Evolutionary conservation across 169 alveolate genomes (phyloP).

Genomic region (Ophryocystis elektroscirrha): DNA sequence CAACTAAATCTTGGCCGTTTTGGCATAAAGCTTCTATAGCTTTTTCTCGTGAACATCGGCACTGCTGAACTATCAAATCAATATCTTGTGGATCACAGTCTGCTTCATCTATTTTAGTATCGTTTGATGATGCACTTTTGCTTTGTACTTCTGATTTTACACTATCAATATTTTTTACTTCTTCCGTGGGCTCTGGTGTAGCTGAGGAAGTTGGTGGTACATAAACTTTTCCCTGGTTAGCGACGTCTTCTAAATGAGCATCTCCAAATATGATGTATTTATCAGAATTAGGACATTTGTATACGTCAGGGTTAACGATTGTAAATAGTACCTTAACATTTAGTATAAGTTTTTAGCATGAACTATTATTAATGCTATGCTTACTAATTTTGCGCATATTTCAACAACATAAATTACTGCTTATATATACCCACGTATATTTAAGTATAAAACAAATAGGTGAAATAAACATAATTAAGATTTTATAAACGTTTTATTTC

Average conservation of each 20-base stretch:
- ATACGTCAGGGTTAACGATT: conserved; percentile 73
- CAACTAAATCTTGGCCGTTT: no score
- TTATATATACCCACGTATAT: neutral
- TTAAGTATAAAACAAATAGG: neutral
- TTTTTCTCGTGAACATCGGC: no score
- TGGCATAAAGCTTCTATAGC: no score
- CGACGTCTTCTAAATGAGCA: conserved; percentile 70
- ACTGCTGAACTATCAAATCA: no score
- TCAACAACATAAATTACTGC: neutral
- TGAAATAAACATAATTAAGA: neutral
- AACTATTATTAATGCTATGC: neutral
- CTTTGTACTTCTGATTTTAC: no score
- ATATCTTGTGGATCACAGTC: no score
- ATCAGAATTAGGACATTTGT: conserved; percentile 63
- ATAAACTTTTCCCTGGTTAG: no score
- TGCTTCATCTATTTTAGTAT: no score
- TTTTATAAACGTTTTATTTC: neutral
- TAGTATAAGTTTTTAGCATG: neutral
- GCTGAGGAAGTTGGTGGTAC: no score
- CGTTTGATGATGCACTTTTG: no score
- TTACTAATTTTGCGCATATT: neutral
- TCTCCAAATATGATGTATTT: conserved; percentile 82
- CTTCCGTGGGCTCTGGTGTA: no score
- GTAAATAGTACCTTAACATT: conserved; percentile 46
- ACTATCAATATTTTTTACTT: no score